A percentile compares a stretch with the other conserved stretches of the same genome.
phyloP scores from a whole-genome alignment of 371 early-diverging fungal species.

The Haplosporangium sp. region DNA sequence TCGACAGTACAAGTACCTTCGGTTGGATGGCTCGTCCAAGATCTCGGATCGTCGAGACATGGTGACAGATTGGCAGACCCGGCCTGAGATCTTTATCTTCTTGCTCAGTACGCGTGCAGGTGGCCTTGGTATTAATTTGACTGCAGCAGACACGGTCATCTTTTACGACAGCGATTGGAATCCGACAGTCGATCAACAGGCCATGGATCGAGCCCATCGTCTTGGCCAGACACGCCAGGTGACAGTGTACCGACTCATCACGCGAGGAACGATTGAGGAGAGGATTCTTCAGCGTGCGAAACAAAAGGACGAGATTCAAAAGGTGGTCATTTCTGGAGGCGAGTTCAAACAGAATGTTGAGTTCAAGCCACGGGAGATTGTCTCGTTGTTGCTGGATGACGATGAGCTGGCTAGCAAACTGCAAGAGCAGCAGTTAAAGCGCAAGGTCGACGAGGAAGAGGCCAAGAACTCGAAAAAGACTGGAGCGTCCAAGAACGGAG shows the following conservation, averaged over 20 bases:
- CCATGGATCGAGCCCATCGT: slow-evolving; percentile 98
- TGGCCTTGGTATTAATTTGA: slow-evolving; percentile 99
- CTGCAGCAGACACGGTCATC: slow-evolving; percentile 99
- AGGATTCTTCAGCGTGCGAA: slow-evolving; percentile 90
- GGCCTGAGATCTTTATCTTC: slow-evolving; percentile 95
- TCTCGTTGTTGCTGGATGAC: slow-evolving; percentile 87
- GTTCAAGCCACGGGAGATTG: slow-evolving; percentile 89
- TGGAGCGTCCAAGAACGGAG: slow-evolving; percentile 12
- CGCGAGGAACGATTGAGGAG: slow-evolving; percentile 94
- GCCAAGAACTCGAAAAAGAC: slow-evolving; percentile 45
- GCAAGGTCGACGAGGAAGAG: slow-evolving; percentile 70
- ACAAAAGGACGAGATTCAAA: slow-evolving; percentile 97
- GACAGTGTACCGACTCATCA: slow-evolving; percentile 92
- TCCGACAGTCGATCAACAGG: slow-evolving; percentile 98
- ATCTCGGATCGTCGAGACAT: slow-evolving; percentile 92
- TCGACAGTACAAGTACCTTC: slow-evolving; percentile 90
- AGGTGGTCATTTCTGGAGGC: slow-evolving; percentile 97
- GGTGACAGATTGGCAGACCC: slow-evolving; percentile 94
- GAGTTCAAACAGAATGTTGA: slow-evolving; percentile 80
- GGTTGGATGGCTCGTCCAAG: slow-evolving; percentile 96
- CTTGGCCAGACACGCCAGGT: slow-evolving; percentile 98
- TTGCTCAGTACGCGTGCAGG: slow-evolving; percentile 98
- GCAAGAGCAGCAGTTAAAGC: slow-evolving; percentile 66
- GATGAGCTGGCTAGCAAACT: slow-evolving; percentile 71
- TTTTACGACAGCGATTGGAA: slow-evolving; percentile 99